Evolutionary conservation across 805 yeast species (phyloP).

Genomic region (Zygosaccharomyces bisporus): DNA sequence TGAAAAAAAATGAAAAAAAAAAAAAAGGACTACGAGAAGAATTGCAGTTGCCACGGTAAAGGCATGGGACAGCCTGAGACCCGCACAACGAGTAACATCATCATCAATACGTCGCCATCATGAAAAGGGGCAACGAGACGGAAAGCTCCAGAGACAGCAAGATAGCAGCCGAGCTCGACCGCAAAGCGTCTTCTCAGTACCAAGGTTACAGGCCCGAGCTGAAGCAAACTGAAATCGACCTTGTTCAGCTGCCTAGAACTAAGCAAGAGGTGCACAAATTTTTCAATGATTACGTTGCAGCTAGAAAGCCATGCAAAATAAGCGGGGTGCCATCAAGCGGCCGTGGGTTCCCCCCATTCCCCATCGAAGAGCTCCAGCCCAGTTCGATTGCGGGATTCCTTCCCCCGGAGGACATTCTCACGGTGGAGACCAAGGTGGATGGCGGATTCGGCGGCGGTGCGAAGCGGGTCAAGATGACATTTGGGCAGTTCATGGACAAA

Average conservation of each 20-base stretch:
- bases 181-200: constrained; percentile 15
- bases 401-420: constrained; percentile 38
- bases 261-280: constrained; percentile 32
- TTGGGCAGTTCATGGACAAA: constrained; percentile 46
- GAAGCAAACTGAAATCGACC: constrained; percentile 13
- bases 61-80: background rate
- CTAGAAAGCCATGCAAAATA: constrained; percentile 51
- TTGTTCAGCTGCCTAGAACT: constrained; percentile 22
- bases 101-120: background rate
- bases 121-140: background rate
- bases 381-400: constrained; percentile 40
- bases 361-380: constrained; percentile 35
- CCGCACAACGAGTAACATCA: background rate
- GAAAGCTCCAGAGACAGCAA: background rate
- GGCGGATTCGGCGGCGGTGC: constrained; percentile 71
- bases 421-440: constrained; percentile 54
- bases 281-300: constrained; percentile 39
- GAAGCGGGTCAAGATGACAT: constrained; percentile 47
- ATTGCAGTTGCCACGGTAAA: background rate
- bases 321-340: constrained; percentile 37
- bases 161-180: constrained; percentile 8
- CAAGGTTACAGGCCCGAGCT: constrained; percentile 20
- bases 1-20: background rate
- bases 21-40: background rate
- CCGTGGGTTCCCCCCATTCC: constrained; percentile 17